These are phyloP conservation scores for Leptodermis oblonga DNA, from an alignment of 257 asterid genomes.

Conservation along the genomic window DNA sequence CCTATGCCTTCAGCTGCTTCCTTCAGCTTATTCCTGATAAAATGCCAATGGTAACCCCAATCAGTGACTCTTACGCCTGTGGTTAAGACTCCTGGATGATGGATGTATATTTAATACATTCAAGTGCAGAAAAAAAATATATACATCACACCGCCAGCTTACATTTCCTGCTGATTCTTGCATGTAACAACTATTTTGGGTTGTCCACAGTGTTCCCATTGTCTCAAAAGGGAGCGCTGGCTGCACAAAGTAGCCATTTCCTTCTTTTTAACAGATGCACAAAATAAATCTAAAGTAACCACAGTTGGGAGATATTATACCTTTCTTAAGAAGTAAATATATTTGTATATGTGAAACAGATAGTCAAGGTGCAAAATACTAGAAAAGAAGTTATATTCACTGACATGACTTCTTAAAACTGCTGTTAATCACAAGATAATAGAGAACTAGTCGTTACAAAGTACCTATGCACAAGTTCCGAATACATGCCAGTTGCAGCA, in stretches of 20 bases:
- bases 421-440: not conserved
- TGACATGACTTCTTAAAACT: not conserved
- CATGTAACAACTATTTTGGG: conserved; percentile 93
- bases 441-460: not conserved
- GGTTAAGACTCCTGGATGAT: not conserved
- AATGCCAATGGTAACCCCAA: not conserved
- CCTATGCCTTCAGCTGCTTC: conserved; percentile 86
- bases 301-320: not conserved
- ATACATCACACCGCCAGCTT: conserved; percentile 34
- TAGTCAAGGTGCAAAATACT: not conserved
- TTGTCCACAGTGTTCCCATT: conserved; percentile 91
- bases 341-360: not conserved
- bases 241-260: conserved; percentile 39
- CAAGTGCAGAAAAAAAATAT: not conserved
- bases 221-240: conserved; percentile 68
- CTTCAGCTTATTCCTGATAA: conserved; percentile 72
- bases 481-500: conserved; percentile 95
- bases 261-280: not conserved
- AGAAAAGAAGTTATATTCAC: not conserved
- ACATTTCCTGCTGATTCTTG: conserved; percentile 99
- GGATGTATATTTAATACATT: conserved; percentile 1
- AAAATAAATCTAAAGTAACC: not conserved
- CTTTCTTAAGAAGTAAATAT: not conserved
- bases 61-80: not conserved
- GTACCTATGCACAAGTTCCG: conserved; percentile 87